Evolutionary conservation across 2,329 filamentous ascomycete genomes (phyloP), one percentile per base, ranked within the genome.

Genomic region (Amphichorda felina): DNA sequence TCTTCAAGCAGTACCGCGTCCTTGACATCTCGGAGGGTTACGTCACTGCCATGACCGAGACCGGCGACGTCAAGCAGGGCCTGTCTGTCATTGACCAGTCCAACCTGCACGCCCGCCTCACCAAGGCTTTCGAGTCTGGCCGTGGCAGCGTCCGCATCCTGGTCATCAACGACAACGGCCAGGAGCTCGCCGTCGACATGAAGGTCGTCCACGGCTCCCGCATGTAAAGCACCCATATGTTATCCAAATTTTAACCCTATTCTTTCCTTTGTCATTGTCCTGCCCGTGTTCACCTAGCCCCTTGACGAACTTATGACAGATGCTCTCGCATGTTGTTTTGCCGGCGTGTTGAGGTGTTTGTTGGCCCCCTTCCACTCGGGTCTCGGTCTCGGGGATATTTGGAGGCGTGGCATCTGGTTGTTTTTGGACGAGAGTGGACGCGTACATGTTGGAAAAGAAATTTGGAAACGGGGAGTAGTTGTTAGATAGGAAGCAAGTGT

Each of bases 1-100:
- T 96, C 70, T 95, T 96, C 86, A 96, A 96, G 86, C 91, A 96
- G 76, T 98, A 98, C 82, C 88, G 91, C 57, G 89, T 98, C 59
- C 82, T 98, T 43, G 91, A 98, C 72, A 82, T 98, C 49, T 80
- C 87, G 63, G 84, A 94, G 48, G 88, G 75, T 51, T 51, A 79
- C 53, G 65, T 98, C 56, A 86, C 93, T 48, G 88, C 88, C 72
- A 96, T 98, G 88, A 98, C 91, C 59, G 91, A 98, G 82, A 85
- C 81, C 46, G 88, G 91, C 53, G 89, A 98, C 60, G 87, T 98
- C 73, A 96, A 96, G 83, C 88, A 94, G 68, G 78, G 75, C 52
- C 74, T 98, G 40, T 76, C 84, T 40, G 86, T 98, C 62, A 81
- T 95, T 61, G 86, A 94, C 70, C 91, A 98, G 77, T 91, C 84